Base-by-base conservation (phyloP, 208 protist species). In the Crithidia fasciculata region DNA sequence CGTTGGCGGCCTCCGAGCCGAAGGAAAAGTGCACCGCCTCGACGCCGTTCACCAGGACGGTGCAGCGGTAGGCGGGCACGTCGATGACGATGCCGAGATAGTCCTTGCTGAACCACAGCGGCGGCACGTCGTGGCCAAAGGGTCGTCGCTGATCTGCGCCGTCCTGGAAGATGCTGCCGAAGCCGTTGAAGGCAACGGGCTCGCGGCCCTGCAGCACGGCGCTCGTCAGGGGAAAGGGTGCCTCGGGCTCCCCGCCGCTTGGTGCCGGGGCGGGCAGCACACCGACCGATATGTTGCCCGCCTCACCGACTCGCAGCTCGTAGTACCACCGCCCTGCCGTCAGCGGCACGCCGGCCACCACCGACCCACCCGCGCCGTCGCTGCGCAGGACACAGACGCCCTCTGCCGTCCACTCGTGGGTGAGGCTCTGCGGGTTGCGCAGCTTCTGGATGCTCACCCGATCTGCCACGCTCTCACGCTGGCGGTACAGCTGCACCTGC, bases 321-420 rank as follows among this genome's bases (percentile, higher is more conserved):
- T 89, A 98, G 72, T 98, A 98, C 92, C 94, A 98, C 61, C 66
- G 62, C 39, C 92, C 94, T 2, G 50, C 57, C 39, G 78, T 82
- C 43, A 98, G 81, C n/a, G 86, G 78, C 40, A 85, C 73, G 28
- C 79, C 82, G 5, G 86, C 83, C 28, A 94, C 78, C 39, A 95
- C 64, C 4, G 90, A 82, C 15, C 67, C 78, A 15, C 71, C 65
- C 4, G 71, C 61, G 53, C 67, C 71, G 45, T 89, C 85, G 64
- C 84, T 86, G 52, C 90, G 87, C 19, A 81, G 70, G 19, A 91
- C 63, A 44, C 86, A 93, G 49, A 86, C 82, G 40, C 87, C 85
- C n/a, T 96, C 88, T 5, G 79, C 59, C 53, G 80, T 92, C 79
- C 83, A 86, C 57, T 93, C 90, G n/a, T 96, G 67, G 49, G 87